Conservation (phyloP, 257 asterid genomes). For the Galeopsis tetrahit region DNA sequence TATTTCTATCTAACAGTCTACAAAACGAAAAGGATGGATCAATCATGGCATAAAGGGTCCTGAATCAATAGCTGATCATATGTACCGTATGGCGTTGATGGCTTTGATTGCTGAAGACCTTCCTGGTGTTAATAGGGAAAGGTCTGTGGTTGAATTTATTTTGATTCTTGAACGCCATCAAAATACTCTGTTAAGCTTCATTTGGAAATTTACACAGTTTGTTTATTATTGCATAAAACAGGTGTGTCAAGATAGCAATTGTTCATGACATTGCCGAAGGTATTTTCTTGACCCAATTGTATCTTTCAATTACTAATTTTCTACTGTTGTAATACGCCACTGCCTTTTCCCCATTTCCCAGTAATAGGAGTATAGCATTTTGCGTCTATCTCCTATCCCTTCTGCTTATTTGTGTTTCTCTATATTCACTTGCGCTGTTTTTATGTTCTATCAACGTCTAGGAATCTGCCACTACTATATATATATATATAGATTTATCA, state of each 20-base stretch:
- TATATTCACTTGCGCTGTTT: slow-evolving; percentile 8
- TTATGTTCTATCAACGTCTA: slow-evolving; percentile 1
- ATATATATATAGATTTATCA: background rate
- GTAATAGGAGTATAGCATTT: background rate
- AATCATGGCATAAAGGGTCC: slow-evolving; percentile 87
- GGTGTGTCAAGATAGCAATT: slow-evolving; percentile 95
- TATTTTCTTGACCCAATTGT: slow-evolving; percentile 35
- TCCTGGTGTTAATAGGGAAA: slow-evolving; percentile 91
- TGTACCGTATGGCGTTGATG: slow-evolving; percentile 97
- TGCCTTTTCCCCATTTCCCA: background rate
- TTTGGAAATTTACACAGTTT: slow-evolving; percentile 18
- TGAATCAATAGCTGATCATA: slow-evolving; percentile 96
- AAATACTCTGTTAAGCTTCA: slow-evolving; percentile 15
- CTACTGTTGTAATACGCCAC: slow-evolving; percentile 1
- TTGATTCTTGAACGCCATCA: background rate
- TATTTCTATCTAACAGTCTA: slow-evolving; percentile 50
- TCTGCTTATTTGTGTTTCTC: slow-evolving; percentile 1
- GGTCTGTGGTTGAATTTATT: slow-evolving; percentile 49
- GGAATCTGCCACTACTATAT: background rate
- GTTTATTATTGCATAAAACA: slow-evolving; percentile 40
- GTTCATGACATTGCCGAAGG: slow-evolving; percentile 98
- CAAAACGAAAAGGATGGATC: slow-evolving; percentile 96
- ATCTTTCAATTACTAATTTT: background rate
- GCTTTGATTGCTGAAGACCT: slow-evolving; percentile 82
- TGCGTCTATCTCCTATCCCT: slow-evolving; percentile 3